A percentile compares a stretch with the other conserved stretches of the same genome.
Conservation (phyloP, 495 filamentous ascomycete genomes). For the Neurospora sp. region DNA sequence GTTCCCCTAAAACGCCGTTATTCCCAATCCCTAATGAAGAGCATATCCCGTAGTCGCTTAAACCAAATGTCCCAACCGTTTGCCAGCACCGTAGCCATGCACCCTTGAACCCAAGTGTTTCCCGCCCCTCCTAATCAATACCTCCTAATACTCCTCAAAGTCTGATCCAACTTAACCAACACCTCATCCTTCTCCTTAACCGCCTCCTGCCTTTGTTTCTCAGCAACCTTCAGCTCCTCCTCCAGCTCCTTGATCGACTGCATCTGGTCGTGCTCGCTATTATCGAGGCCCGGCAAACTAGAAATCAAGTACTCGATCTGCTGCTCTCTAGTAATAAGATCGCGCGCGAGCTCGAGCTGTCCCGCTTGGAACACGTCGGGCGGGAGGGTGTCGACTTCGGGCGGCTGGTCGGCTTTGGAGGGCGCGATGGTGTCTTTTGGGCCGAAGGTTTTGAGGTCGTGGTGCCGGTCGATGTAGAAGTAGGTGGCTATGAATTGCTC, state of each 20-base stretch:
- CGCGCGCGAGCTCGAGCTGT: constrained; percentile 72
- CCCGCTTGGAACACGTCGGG: constrained; percentile 57
- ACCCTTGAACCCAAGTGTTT: too few species aligned
- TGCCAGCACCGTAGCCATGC: background rate
- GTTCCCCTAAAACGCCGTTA: background rate
- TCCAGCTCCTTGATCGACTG: constrained; percentile 64
- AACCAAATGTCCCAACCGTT: background rate
- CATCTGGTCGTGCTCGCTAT: constrained; percentile 75
- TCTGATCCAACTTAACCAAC: constrained; percentile 54
- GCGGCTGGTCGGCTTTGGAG: constrained; percentile 39
- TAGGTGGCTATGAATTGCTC: constrained; percentile 83
- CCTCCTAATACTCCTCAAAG: constrained; percentile 49
- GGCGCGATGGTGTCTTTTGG: constrained; percentile 47
- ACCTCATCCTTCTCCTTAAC: constrained; percentile 61
- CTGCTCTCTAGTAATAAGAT: constrained; percentile 83
- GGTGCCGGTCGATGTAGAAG: constrained; percentile 72
- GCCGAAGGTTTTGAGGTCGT: constrained; percentile 59
- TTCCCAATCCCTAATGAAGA: background rate
- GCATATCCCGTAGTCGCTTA: background rate
- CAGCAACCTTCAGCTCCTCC: constrained; percentile 59
- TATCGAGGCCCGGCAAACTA: constrained; percentile 74
- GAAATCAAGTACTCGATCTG: constrained; percentile 86
- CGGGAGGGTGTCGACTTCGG: constrained; percentile 49
- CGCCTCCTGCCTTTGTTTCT: constrained; percentile 60
- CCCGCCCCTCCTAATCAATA: too few species aligned